phyloP scores from a whole-genome alignment of 768 basidiomycete genomes.

The Kwoniella sp. region DNA sequence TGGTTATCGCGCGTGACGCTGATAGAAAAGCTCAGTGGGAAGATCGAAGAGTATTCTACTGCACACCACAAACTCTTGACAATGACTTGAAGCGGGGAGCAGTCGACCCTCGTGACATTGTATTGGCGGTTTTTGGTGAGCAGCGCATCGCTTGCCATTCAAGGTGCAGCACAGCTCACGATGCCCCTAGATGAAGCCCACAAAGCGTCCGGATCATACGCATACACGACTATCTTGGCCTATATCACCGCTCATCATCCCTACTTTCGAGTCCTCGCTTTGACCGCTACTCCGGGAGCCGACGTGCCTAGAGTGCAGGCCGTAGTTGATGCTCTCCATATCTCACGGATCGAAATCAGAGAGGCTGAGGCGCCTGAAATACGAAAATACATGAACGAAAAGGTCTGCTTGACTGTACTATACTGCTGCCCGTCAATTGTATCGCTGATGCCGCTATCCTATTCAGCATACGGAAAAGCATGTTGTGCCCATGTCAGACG shows the following conservation, averaged over 20 bases:
- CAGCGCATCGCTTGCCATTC: neutral
- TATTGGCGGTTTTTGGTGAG: conserved; percentile 81
- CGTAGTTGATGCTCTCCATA: conserved; percentile 88
- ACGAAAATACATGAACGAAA: conserved; percentile 77
- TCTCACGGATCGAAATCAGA: conserved; percentile 89
- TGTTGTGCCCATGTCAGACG: conserved; percentile 67
- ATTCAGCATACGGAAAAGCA: conserved; percentile 69
- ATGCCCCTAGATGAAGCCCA: conserved; percentile 79
- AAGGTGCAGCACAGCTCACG: neutral
- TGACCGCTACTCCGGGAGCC: conserved; percentile 91
- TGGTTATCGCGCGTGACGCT: too few species aligned
- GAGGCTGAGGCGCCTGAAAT: conserved; percentile 87
- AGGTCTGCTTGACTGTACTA: conserved; percentile 57
- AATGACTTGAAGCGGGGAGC: conserved; percentile 73
- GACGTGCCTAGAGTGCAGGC: conserved; percentile 80
- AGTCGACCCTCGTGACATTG: conserved; percentile 73
- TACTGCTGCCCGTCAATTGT: neutral
- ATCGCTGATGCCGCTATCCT: neutral
- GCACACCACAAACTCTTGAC: conserved; percentile 90
- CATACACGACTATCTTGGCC: conserved; percentile 82
- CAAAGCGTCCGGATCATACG: conserved; percentile 85
- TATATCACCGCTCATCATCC: conserved; percentile 92
- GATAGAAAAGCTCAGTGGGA: conserved; percentile 32
- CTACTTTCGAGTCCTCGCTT: conserved; percentile 82
- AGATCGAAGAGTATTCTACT: conserved; percentile 70